Evolutionary conservation across 768 basidiomycete genomes (phyloP).

Genomic region (Trametes cingulata): DNA sequence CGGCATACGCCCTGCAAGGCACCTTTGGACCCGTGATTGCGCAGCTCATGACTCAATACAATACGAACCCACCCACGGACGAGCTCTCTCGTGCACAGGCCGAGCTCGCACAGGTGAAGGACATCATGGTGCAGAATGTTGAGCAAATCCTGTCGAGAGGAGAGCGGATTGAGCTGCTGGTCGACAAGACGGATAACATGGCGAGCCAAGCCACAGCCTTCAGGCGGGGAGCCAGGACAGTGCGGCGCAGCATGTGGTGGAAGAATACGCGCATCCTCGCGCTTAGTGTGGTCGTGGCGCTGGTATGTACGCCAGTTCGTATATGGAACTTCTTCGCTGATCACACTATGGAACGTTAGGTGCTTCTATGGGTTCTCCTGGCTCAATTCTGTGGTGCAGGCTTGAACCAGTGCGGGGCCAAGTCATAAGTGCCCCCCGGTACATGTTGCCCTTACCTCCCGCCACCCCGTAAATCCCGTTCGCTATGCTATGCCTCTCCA

Average conservation of each 20-base stretch:
- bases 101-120: slow-evolving; percentile 88
- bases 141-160: slow-evolving; percentile 94
- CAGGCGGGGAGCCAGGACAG: slow-evolving; percentile 81
- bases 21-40: slow-evolving; percentile 70
- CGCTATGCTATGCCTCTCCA: slow-evolving; percentile 9
- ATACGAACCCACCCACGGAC: slow-evolving; percentile 84
- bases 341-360: slow-evolving; percentile 36
- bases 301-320: slow-evolving; percentile 48
- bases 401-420: slow-evolving; percentile 62
- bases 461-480: neutral
- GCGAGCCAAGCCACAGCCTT: slow-evolving; percentile 94
- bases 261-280: slow-evolving; percentile 70
- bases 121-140: slow-evolving; percentile 98
- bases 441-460: neutral
- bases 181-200: slow-evolving; percentile 97
- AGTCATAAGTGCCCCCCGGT: slow-evolving; percentile 15
- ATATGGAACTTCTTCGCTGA: slow-evolving; percentile 15
- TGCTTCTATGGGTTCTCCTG: slow-evolving; percentile 78
- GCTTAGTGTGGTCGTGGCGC: slow-evolving; percentile 66
- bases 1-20: slow-evolving; percentile 69
- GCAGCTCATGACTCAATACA: slow-evolving; percentile 82
- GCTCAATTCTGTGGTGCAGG: slow-evolving; percentile 90
- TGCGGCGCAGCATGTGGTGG: slow-evolving; percentile 89
- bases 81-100: slow-evolving; percentile 88
- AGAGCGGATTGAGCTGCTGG: slow-evolving; percentile 92